Evolutionary conservation across 768 basidiomycete genomes (phyloP), one percentile per base, ranked within the genome.

Genomic region (Rhodotorula babjevae): DNA sequence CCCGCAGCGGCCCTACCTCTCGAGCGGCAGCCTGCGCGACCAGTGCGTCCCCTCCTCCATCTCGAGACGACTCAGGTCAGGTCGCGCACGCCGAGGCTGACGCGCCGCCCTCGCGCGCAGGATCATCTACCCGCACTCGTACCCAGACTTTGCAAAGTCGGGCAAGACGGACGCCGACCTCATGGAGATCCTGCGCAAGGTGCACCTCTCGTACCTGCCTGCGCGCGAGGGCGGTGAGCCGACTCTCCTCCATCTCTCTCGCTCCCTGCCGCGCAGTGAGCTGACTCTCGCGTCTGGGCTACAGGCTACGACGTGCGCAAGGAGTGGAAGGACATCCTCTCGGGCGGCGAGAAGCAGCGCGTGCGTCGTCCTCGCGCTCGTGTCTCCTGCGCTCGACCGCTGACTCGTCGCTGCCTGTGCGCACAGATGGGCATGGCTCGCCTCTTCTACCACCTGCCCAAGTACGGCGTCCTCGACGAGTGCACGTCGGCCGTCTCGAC

Each of bases 401-500:
- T 19, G 44, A 63, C 53, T 14, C 7, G 7, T 14, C 7, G 7
- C 52, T 36, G 36, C 47, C 66, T 31, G 27, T 31, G 36, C 46
- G 15, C 44, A 11, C 78, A 90, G 87, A 93, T 97, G 90, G 89
- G 87, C 0, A 87, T 97, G 85, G 92, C 93, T 14, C 85, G 94
- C n/a, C 88, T 94, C 27, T 91, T 97, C 80, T 94, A 92, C 81
- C 91, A 92, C 80, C 81, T 84, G 46, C 92, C 92, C 3, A 87
- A 86, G 79, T 94, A 89, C 80, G 92, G 89, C 0, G 85, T 95
- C 23, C 82, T 94, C 71, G 92, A 94, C 81, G 93, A 98, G 79
- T 96, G 93, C 81, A 97, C 94, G 12, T 92, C 90, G 67, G 95
- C 94, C 1, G 92, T 98, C 18, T 94, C 92, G 21, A 91, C 90